Evolutionary conservation across 768 basidiomycete genomes (phyloP).

Genomic region (Mycena vitilis): DNA sequence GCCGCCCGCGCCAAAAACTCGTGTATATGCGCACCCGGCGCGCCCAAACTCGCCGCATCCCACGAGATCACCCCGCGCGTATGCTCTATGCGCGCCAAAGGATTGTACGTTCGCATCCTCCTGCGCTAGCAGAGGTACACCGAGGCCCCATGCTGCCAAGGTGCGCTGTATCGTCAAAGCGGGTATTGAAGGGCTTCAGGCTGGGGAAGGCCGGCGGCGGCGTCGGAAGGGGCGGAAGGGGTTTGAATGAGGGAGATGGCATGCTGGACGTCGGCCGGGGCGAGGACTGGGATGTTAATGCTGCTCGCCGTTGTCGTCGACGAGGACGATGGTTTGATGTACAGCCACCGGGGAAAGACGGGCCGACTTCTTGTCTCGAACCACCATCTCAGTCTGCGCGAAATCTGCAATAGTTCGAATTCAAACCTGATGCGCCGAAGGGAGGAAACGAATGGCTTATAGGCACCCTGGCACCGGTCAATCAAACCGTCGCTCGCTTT

Average conservation of each 20-base stretch:
- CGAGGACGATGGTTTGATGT: too few species aligned
- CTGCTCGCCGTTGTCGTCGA: too few species aligned
- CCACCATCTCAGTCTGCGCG: too few species aligned
- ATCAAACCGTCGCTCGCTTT: too few species aligned
- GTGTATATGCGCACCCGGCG: slow-evolving; percentile 68
- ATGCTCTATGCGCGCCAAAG: slow-evolving; percentile 93
- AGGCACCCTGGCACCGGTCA: too few species aligned
- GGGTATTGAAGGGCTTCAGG: slow-evolving; percentile 58
- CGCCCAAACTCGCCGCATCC: too few species aligned
- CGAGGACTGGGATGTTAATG: not conserved
- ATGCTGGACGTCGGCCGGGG: slow-evolving; percentile 17
- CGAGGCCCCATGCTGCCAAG: slow-evolving; percentile 86
- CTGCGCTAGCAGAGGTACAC: slow-evolving; percentile 79
- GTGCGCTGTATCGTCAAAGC: slow-evolving; percentile 23
- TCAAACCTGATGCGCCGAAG: too few species aligned
- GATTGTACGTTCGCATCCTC: slow-evolving; percentile 87
- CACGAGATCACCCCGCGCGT: slow-evolving; percentile 71
- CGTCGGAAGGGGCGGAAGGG: slow-evolving; percentile 47
- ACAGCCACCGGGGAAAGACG: too few species aligned
- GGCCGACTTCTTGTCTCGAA: too few species aligned
- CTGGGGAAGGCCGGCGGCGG: slow-evolving; percentile 50
- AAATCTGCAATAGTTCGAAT: too few species aligned
- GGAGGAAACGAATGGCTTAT: too few species aligned
- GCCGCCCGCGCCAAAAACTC: slow-evolving; percentile 87
- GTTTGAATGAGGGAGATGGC: slow-evolving; percentile 35